phyloP scores from a whole-genome alignment of 1,284 basidiomycete species.

The Uromyces viciae-fabae region DNA sequence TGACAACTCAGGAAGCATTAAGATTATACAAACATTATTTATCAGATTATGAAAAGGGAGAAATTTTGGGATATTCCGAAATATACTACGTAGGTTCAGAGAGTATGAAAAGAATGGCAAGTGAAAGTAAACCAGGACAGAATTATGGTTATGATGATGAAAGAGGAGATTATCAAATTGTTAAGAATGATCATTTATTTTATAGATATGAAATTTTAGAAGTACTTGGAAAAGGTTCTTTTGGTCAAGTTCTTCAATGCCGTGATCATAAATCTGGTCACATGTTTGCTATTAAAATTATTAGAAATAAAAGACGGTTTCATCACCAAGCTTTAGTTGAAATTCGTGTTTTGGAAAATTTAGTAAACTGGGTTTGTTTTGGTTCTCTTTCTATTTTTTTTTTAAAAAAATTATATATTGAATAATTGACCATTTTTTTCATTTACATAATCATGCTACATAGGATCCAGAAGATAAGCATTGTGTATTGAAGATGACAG shows the following conservation, averaged over 20 bases:
- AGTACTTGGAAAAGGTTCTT: slow-evolving; percentile 93
- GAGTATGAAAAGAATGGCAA: slow-evolving; percentile 75
- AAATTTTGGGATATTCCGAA: slow-evolving; percentile 79
- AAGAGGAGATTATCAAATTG: slow-evolving; percentile 89
- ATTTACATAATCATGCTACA: neutral
- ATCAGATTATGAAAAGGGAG: slow-evolving; percentile 72
- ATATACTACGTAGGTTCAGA: slow-evolving; percentile 79
- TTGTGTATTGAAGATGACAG: slow-evolving; percentile 96
- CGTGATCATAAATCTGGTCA: slow-evolving; percentile 94
- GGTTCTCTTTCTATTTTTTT: neutral
- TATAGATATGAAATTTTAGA: slow-evolving; percentile 93
- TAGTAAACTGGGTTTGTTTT: slow-evolving; percentile 82
- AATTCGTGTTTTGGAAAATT: slow-evolving; percentile 94
- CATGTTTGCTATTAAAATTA: slow-evolving; percentile 97
- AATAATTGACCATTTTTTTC: slow-evolving; percentile 1
- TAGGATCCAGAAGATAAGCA: slow-evolving; percentile 95
- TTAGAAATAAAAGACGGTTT: slow-evolving; percentile 98
- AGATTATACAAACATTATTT: slow-evolving; percentile 56
- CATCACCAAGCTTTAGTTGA: slow-evolving; percentile 97
- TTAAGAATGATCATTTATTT: slow-evolving; percentile 85
- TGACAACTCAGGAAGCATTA: slow-evolving; percentile 63
- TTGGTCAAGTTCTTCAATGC: slow-evolving; percentile 94
- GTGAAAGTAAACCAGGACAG: slow-evolving; percentile 69
- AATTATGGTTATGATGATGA: slow-evolving; percentile 98
- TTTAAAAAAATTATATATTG: neutral